Evolutionary conservation across 176 grass and related monocot genomes (phyloP).

Genomic region (Carex myosuroides): DNA sequence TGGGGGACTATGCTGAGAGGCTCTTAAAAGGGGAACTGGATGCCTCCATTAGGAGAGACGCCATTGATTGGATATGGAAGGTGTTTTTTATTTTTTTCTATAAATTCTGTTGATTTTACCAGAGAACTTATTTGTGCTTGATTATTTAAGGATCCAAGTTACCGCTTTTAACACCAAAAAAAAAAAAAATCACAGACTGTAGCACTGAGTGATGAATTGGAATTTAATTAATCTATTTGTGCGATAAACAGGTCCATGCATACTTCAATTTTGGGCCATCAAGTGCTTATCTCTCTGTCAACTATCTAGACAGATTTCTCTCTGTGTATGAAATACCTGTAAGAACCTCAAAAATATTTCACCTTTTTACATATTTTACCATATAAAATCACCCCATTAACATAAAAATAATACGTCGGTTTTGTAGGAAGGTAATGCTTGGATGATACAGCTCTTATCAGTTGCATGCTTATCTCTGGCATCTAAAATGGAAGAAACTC

Average conservation of each 20-base stretch:
- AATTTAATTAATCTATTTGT: conserved; percentile 37
- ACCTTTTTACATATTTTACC: background rate
- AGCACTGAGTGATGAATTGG: background rate
- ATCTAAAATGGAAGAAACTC: conserved; percentile 89
- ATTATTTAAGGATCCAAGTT: background rate
- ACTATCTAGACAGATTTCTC: conserved; percentile 91
- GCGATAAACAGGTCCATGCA: conserved; percentile 56
- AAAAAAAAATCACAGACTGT: background rate
- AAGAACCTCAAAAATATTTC: conserved; percentile 33
- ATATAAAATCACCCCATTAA: conserved; percentile 15
- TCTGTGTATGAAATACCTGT: conserved; percentile 74
- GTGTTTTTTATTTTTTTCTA: conserved; percentile 33
- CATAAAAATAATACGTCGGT: conserved; percentile 2
- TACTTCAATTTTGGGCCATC: conserved; percentile 81
- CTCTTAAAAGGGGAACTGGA: conserved; percentile 52
- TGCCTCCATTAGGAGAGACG: conserved; percentile 55
- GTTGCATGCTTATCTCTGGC: conserved; percentile 89
- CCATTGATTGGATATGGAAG: conserved; percentile 96
- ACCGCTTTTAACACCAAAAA: background rate
- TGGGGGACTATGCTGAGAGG: conserved; percentile 57
- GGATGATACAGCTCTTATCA: conserved; percentile 76
- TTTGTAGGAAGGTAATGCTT: conserved; percentile 50
- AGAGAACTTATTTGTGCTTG: conserved; percentile 1
- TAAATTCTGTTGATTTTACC: conserved; percentile 1
- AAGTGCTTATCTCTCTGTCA: conserved; percentile 76